phyloP scores from a whole-genome alignment of 768 basidiomycete species.

The Kwoniella sp. region DNA sequence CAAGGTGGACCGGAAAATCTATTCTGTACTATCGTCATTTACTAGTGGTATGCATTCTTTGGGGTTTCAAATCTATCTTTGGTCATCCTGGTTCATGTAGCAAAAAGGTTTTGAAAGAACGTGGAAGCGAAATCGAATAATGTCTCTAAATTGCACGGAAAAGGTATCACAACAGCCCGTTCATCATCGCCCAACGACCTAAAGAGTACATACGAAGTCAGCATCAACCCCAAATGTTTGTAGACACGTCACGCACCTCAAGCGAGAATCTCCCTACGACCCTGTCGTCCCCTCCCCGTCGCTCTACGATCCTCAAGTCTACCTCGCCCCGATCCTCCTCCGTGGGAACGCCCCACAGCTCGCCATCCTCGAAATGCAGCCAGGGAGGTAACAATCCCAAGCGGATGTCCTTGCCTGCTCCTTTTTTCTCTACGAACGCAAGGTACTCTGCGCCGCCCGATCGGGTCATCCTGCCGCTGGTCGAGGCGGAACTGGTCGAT shows the following conservation, averaged over 20 bases:
- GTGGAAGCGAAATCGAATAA: background rate
- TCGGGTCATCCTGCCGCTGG: conserved; percentile 18
- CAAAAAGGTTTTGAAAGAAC: background rate
- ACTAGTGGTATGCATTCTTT: background rate
- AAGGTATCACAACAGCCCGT: background rate
- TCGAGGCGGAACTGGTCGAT: conserved; percentile 16
- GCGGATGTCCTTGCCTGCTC: conserved; percentile 11
- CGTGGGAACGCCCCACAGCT: conserved; percentile 52
- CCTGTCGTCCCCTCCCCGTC: conserved; percentile 22
- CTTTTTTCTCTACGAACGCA: conserved; percentile 26
- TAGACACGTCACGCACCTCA: conserved; percentile 33
- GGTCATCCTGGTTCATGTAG: background rate
- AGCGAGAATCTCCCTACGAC: conserved; percentile 39
- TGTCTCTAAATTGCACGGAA: background rate
- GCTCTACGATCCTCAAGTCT: conserved; percentile 41
- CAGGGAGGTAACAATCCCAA: conserved; percentile 39
- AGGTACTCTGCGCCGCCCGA: conserved; percentile 24
- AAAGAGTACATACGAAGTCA: background rate
- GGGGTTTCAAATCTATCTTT: background rate
- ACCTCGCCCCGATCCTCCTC: conserved; percentile 37
- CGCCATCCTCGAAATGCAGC: conserved; percentile 51
- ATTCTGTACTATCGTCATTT: background rate
- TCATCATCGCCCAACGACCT: conserved; percentile 1
- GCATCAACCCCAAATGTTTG: background rate
- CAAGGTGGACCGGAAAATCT: background rate